Evolutionary conservation across 2,329 filamentous ascomycete genomes (phyloP).

Genomic region (Emergomyces orientalis): DNA sequence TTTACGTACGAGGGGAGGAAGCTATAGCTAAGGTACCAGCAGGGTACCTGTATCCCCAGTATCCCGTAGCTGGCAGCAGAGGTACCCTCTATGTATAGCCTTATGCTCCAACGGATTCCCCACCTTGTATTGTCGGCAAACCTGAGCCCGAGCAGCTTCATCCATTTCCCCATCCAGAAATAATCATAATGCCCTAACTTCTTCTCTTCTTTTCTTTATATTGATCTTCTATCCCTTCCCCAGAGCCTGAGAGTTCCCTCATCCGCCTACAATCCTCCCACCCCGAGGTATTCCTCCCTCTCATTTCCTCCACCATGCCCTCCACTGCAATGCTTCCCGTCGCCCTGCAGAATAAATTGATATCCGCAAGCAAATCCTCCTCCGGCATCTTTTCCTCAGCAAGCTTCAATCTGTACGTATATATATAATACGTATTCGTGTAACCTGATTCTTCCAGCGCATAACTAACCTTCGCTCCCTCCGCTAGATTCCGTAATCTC

Average conservation of each 20-base stretch:
- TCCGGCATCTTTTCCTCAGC: conserved; percentile 23
- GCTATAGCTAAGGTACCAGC: not conserved
- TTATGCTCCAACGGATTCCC: not conserved
- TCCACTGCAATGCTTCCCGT: conserved; percentile 33
- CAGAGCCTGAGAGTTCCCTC: not conserved
- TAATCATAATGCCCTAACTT: not conserved
- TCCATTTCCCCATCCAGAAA: not conserved
- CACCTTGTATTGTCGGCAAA: not conserved
- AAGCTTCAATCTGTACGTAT: conserved; percentile 38
- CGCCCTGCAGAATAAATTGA: conserved; percentile 38
- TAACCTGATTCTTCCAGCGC: not conserved
- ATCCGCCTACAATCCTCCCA: not conserved
- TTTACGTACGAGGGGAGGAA: not conserved
- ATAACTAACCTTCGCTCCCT: not conserved
- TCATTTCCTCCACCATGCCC: conserved; percentile 26
- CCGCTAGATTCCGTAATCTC: conserved; percentile 64
- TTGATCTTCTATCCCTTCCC: conserved; percentile 1
- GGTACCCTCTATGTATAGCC: not conserved
- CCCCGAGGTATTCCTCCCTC: conserved; percentile 8
- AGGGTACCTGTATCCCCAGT: not conserved
- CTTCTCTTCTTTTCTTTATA: not conserved
- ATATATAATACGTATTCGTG: not conserved
- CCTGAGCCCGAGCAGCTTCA: not conserved
- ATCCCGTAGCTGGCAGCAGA: not conserved
- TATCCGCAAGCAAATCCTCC: conserved; percentile 27